These are phyloP conservation scores for Aureobasidium sp. DNA, from an alignment of 2,329 filamentous ascomycete genomes.

Conservation along the genomic window DNA sequence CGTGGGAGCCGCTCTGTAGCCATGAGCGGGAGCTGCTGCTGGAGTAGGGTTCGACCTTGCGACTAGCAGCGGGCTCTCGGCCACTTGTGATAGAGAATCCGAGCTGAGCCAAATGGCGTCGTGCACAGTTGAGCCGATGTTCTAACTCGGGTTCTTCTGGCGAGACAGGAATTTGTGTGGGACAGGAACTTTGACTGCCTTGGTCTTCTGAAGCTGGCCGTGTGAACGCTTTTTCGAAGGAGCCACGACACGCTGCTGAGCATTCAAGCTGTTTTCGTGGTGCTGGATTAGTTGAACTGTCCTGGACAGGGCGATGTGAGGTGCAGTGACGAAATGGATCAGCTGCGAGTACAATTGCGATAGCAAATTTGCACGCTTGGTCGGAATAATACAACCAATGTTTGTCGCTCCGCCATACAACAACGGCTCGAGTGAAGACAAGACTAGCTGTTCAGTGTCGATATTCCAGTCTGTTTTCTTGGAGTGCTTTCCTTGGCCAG, in stretches of 20 bases:
- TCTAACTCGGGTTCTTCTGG: not conserved
- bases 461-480: not conserved
- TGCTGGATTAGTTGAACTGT: not conserved
- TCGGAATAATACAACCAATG: slow-evolving; percentile 11
- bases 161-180: slow-evolving; percentile 9
- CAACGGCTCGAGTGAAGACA: slow-evolving; percentile 6
- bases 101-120: not conserved
- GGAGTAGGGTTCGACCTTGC: not conserved
- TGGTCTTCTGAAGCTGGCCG: not conserved
- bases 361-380: slow-evolving; percentile 8
- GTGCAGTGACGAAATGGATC: not conserved
- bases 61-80: not conserved
- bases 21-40: not conserved
- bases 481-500: not conserved
- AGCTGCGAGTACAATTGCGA: slow-evolving; percentile 12
- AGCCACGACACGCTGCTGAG: not conserved
- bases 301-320: not conserved
- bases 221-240: not conserved
- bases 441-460: slow-evolving; percentile 1
- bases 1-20: not conserved
- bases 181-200: not conserved
- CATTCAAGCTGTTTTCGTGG: not conserved
- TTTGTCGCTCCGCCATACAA: slow-evolving; percentile 11
- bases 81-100: not conserved
- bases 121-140: not conserved